phyloP scores from a whole-genome alignment of 1,139 yeast species.

The Trichomonascaceae sp. region DNA sequence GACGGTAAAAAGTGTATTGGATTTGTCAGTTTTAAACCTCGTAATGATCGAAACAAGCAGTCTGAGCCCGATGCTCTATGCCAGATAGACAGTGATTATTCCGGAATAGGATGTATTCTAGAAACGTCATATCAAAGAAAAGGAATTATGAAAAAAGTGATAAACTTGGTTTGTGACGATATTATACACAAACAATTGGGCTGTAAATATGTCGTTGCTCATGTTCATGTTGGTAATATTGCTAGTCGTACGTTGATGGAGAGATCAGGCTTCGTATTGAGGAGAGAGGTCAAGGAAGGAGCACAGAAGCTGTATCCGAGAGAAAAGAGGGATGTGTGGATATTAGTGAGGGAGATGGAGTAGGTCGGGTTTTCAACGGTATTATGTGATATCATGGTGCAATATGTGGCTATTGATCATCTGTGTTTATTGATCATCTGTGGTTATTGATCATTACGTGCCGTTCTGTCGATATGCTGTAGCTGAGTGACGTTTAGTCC shows the following conservation, averaged over 20 bases:
- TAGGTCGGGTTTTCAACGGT: not conserved
- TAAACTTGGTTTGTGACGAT: constrained; percentile 13
- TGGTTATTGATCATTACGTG: no score
- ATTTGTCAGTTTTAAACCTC: constrained; percentile 13
- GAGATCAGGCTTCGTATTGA: constrained; percentile 17
- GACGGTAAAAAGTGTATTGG: constrained; percentile 15
- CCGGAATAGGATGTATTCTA: constrained; percentile 20
- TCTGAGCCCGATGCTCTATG: constrained; percentile 5
- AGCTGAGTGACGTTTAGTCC: no score
- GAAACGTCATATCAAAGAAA: constrained; percentile 17
- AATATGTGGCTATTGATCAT: no score
- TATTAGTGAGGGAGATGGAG: not conserved
- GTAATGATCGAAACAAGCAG: constrained; percentile 9
- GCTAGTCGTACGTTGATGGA: constrained; percentile 18
- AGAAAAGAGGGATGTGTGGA: constrained; percentile 3
- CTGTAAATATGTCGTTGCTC: constrained; percentile 15
- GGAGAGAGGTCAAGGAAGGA: constrained; percentile 11
- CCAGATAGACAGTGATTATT: constrained; percentile 5
- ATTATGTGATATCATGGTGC: no score
- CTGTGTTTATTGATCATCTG: no score
- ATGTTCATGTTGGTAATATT: constrained; percentile 16
- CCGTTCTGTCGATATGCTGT: no score
- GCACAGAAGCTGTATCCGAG: constrained; percentile 7
- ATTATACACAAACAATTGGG: constrained; percentile 15
- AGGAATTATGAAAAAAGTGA: constrained; percentile 18